Evolutionary conservation across 495 filamentous ascomycete genomes (phyloP).

Genomic region (Astrothelium subdiscretum): DNA sequence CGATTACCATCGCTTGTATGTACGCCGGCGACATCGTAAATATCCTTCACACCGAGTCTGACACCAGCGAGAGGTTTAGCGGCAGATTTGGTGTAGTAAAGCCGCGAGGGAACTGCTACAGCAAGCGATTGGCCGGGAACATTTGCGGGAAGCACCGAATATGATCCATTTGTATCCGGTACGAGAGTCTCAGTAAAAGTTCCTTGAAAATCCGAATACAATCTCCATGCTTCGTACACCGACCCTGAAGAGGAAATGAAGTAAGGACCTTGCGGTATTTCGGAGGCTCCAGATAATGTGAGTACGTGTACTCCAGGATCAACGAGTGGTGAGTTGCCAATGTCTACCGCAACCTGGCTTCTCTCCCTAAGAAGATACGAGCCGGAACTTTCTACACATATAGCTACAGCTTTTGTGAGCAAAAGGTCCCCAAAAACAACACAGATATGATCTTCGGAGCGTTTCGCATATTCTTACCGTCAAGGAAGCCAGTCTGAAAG

Average conservation of each 20-base stretch:
- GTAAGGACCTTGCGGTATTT: conserved; percentile 31
- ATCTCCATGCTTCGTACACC: conserved; percentile 35
- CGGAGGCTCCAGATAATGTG: neutral
- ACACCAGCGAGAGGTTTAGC: conserved; percentile 28
- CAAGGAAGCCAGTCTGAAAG: conserved; percentile 22
- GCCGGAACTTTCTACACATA: neutral
- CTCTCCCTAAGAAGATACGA: neutral
- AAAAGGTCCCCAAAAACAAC: neutral
- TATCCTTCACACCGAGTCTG: conserved; percentile 52
- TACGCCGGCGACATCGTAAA: conserved; percentile 44
- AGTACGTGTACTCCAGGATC: neutral
- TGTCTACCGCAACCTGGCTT: neutral
- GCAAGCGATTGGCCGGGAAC: conserved; percentile 29
- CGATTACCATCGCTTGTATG: conserved; percentile 44
- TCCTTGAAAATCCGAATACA: conserved; percentile 37
- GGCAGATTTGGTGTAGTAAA: conserved; percentile 33
- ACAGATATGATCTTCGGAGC: neutral
- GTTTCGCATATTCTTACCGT: conserved; percentile 9
- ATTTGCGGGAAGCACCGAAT: conserved; percentile 33
- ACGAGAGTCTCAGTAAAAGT: conserved; percentile 34
- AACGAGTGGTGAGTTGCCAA: neutral
- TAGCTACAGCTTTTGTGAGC: neutral
- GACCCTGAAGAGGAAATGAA: conserved; percentile 28
- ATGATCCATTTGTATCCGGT: conserved; percentile 22
- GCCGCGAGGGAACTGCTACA: conserved; percentile 41